A percentile compares a stretch with the other conserved stretches of the same genome.
These are phyloP conservation scores for Corymbia maculata DNA, from an alignment of 345 rosid species.

Conservation along the genomic window DNA sequence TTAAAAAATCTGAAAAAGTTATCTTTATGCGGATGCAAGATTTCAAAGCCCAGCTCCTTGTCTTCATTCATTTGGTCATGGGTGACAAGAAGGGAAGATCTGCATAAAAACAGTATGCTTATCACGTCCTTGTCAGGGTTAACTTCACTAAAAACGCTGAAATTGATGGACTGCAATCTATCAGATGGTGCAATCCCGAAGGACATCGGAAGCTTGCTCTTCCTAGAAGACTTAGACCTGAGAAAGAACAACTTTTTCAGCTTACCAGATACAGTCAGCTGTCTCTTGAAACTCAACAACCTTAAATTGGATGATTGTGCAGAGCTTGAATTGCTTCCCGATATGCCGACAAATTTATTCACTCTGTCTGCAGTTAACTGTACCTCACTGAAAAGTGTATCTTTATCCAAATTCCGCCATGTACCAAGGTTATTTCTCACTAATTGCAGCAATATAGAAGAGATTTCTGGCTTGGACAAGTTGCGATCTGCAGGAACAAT, in stretches of 20 bases:
- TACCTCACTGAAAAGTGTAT: not conserved
- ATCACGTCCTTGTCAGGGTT: not conserved
- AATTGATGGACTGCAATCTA: constrained; percentile 6
- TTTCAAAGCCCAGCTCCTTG: not conserved
- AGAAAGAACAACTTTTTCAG: not conserved
- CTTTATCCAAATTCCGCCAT: not conserved
- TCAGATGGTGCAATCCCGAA: not conserved
- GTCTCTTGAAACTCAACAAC: not conserved
- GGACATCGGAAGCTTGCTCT: not conserved
- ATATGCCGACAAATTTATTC: not conserved
- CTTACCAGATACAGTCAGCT: not conserved
- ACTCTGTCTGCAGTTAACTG: not conserved
- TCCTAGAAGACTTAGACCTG: not conserved
- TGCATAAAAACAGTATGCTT: not conserved
- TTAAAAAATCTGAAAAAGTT: not conserved
- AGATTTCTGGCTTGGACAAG: not conserved
- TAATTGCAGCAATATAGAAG: not conserved
- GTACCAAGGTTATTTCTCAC: not conserved
- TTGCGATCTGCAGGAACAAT: not conserved
- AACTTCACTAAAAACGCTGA: not conserved
- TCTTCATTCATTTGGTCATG: constrained; percentile 6
- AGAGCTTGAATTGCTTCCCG: not conserved
- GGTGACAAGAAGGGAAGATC: not conserved
- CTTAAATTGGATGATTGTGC: not conserved
- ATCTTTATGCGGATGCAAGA: not conserved